Conservation (phyloP, 2,329 filamentous ascomycete species). For the Metarhizium rileyi region DNA sequence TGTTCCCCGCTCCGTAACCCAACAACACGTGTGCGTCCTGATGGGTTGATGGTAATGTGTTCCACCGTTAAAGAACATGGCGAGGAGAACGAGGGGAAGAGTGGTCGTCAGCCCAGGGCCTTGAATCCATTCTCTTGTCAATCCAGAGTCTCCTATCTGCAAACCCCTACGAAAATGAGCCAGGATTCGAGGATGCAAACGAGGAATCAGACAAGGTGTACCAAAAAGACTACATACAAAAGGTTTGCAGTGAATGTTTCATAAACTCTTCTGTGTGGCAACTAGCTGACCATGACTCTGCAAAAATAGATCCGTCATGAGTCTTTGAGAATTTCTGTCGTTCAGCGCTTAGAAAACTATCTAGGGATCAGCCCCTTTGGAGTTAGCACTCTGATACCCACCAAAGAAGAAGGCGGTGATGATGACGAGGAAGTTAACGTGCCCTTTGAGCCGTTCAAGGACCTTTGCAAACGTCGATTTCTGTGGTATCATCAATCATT, state of each 20-base stretch:
- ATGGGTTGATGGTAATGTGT: background rate
- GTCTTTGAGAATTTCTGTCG: slow-evolving; percentile 74
- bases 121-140: slow-evolving; percentile 88
- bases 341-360: slow-evolving; percentile 74
- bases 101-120: slow-evolving; percentile 91
- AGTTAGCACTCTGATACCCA: slow-evolving; percentile 13
- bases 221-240: slow-evolving; percentile 67
- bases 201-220: slow-evolving; percentile 59
- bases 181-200: slow-evolving; percentile 75
- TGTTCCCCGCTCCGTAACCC: background rate
- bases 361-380: slow-evolving; percentile 47
- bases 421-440: slow-evolving; percentile 45
- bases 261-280: too few relatives aligned
- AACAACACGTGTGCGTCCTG: background rate
- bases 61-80: slow-evolving; percentile 63
- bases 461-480: slow-evolving; percentile 83
- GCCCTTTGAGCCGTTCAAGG: slow-evolving; percentile 77
- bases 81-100: slow-evolving; percentile 80
- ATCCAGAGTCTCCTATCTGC: slow-evolving; percentile 93
- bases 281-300: slow-evolving; percentile 10
- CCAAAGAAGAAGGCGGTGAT: slow-evolving; percentile 28
- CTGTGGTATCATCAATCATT: slow-evolving; percentile 96
- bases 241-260: slow-evolving; percentile 46
- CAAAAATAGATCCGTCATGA: slow-evolving; percentile 72
- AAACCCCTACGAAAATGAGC: slow-evolving; percentile 94